These are phyloP conservation scores for Elaeis guineensis DNA, from an alignment of 176 grass and related monocot genomes.

Conservation along the genomic window DNA sequence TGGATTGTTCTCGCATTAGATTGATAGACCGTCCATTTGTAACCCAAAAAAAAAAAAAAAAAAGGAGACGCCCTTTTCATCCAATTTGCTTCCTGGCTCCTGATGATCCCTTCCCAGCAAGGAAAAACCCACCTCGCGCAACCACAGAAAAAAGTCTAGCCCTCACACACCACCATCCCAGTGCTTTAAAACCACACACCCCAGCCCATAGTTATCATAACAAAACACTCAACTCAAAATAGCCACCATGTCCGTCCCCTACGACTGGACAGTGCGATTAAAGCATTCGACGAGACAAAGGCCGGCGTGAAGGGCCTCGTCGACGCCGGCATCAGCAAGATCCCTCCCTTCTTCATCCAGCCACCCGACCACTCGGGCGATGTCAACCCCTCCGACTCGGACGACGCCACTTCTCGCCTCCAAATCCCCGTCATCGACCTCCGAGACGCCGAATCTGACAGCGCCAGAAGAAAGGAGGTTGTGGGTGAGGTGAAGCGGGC, in stretches of 20 bases:
- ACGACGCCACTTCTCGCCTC: background rate
- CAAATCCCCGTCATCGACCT: conserved; percentile 48
- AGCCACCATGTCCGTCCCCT: background rate
- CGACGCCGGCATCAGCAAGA: conserved; percentile 25
- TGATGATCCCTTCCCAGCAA: too few species aligned
- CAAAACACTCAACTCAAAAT: too few species aligned
- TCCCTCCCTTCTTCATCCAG: conserved; percentile 25
- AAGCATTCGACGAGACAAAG: conserved; percentile 56
- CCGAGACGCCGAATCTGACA: background rate
- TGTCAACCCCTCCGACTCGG: background rate
- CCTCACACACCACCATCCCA: too few species aligned
- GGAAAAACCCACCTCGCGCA: too few species aligned
- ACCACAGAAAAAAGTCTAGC: too few species aligned
- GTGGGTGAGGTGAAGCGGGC: conserved; percentile 12
- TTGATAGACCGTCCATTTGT: too few species aligned
- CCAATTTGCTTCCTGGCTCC: too few species aligned
- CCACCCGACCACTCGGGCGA: background rate
- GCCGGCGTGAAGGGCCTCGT: conserved; percentile 54
- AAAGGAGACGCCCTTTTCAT: too few species aligned
- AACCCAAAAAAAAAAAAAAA: too few species aligned
- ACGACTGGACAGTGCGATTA: conserved; percentile 26
- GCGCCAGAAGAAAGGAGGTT: background rate
- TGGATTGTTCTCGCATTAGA: too few species aligned
- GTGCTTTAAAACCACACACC: too few species aligned
- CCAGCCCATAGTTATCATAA: too few species aligned